Evolutionary conservation across 768 basidiomycete genomes (phyloP), one percentile per base, ranked within the genome.

Genomic region (Rhodotorula kratochvilovae): DNA sequence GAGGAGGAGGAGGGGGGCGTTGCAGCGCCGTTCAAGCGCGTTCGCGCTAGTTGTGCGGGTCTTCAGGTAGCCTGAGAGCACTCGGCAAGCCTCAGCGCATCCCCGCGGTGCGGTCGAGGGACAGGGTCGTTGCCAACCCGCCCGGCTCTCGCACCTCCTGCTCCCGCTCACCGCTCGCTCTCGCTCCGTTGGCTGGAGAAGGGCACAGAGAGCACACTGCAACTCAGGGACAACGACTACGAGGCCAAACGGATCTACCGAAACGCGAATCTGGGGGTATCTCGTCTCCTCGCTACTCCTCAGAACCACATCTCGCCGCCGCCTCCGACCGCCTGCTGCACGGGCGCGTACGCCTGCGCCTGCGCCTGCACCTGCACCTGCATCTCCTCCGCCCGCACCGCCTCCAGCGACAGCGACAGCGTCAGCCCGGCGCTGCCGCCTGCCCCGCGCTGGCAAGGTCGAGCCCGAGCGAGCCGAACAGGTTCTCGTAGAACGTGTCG

Each of bases 391-490:
- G 31, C 60, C 42, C 12, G 8, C 29, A 59, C 31, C 57, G 61
- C 62, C 3, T 63, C 70, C 56, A 67, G 54, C 42, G 25, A 25
- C 21, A 66, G n/a, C 43, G 46, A 43, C 45, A 57, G 25, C 15
- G 53, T 50, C 13, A 42, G 15, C 51, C 7, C 36, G 27, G 13
- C 36, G 23, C n/a, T 43, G 17, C 16, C n/a, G 16, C 23, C 60
- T 0, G 11, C n/a, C 29, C 46, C 35, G 46, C 43, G 8, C 39
- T 13, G 39, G 39, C 29, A 33, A n/a, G 16, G 27, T 31, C 61
- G 25, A 71, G 66, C 33, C 66, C 70, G 36, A 71, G 51, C 39
- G 46, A 63, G 16, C 66, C 70, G 25, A 71, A 63, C 31, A 71
- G 36, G 62, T 64, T 63, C 33, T 54, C n/a, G n/a, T 63, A 55